These are phyloP conservation scores for Diaporthe nobilis DNA, from an alignment of 2,329 filamentous ascomycete genomes.

Conservation along the genomic window DNA sequence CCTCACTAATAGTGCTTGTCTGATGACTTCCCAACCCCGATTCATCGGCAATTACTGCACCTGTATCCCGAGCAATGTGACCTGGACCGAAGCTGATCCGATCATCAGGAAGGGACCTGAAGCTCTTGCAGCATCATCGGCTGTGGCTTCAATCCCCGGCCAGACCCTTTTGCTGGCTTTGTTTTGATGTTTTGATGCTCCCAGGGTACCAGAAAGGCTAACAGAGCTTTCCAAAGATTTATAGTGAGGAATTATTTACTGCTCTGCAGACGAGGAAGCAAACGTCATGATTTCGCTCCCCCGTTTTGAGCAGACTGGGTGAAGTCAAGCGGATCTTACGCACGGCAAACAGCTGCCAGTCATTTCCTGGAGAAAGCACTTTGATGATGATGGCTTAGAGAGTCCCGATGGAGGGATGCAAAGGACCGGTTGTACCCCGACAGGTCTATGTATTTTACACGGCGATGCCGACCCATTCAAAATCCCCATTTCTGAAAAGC, in stretches of 20 bases:
- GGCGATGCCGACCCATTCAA: background rate
- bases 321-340: too few species aligned
- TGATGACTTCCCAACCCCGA: background rate
- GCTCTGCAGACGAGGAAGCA: background rate
- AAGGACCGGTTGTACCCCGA: background rate
- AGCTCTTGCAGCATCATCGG: background rate
- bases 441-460: background rate
- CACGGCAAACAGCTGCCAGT: background rate
- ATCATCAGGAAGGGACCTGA: background rate
- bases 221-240: background rate
- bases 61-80: background rate
- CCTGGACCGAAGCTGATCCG: background rate
- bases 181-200: background rate
- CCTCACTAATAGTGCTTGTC: background rate
- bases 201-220: too few species aligned
- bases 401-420: background rate
- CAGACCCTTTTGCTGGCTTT: background rate
- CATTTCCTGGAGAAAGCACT: background rate
- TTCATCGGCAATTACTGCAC: background rate
- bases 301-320: background rate
- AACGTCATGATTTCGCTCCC: background rate
- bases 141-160: conserved; percentile 3
- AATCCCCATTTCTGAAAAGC: too few species aligned
- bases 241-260: background rate
- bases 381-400: background rate